Evolutionary conservation across 305 asterid species (phyloP).

Genomic region (Rubia tinctorum): DNA sequence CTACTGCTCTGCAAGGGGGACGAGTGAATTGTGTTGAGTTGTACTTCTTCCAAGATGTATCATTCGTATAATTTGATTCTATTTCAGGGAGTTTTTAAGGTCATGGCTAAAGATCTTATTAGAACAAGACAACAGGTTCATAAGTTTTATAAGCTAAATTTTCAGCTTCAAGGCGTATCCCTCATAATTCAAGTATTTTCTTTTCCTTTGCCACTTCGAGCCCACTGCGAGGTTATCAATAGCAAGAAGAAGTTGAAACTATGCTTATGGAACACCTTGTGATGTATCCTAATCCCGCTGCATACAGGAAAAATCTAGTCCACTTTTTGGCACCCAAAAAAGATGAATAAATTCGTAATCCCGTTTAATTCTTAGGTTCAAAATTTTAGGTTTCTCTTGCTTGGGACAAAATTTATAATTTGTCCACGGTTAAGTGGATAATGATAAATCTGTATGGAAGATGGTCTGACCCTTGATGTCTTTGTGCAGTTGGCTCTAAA

Average conservation of each 20-base stretch:
- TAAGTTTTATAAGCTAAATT: constrained; percentile 93
- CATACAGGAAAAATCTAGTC: constrained; percentile 81
- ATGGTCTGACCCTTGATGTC: too few species aligned
- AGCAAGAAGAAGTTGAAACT: constrained; percentile 85
- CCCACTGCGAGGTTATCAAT: constrained; percentile 51
- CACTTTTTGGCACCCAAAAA: constrained; percentile 89
- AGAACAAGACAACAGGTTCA: constrained; percentile 60
- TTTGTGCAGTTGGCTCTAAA: too few species aligned
- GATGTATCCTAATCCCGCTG: constrained; percentile 91
- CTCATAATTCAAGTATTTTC: constrained; percentile 83
- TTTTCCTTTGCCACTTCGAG: background rate
- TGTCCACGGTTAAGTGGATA: too few species aligned
- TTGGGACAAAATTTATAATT: background rate
- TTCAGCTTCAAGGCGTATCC: constrained; percentile 97
- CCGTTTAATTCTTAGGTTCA: constrained; percentile 74
- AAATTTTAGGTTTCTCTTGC: constrained; percentile 14
- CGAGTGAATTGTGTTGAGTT: constrained; percentile 1
- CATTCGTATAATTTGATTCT: constrained; percentile 31
- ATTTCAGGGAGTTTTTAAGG: constrained; percentile 47
- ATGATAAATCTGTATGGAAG: too few species aligned
- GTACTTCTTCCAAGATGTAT: constrained; percentile 8
- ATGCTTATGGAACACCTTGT: constrained; percentile 96
- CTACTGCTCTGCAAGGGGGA: background rate
- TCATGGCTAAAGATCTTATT: constrained; percentile 57
- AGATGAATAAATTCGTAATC: constrained; percentile 26